phyloP scores from a whole-genome alignment of 2,329 filamentous ascomycete species.

The Sarocladium oryzae region DNA sequence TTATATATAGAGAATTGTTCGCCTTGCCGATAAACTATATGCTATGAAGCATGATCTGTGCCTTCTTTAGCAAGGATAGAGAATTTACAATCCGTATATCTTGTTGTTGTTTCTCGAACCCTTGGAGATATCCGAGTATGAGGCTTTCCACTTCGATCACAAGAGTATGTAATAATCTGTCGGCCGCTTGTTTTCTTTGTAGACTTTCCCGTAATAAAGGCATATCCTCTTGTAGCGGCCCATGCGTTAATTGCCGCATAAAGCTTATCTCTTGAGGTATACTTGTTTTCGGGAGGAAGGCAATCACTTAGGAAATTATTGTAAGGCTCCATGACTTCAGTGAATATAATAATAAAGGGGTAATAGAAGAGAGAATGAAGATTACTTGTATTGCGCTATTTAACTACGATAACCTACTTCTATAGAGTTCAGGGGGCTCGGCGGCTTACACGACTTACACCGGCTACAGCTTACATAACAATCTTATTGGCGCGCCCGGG shows the following conservation, averaged over 20 bases:
- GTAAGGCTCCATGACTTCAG: no score
- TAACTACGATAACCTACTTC: no score
- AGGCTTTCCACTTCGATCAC: neutral
- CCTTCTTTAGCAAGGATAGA: slow-evolving; percentile 13
- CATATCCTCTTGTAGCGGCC: neutral
- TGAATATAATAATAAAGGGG: no score
- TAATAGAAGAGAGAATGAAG: no score
- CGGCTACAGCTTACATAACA: no score
- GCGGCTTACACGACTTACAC: no score
- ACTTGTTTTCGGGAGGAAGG: neutral
- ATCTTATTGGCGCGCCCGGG: no score
- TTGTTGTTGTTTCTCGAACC: slow-evolving; percentile 11
- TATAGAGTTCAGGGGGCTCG: no score
- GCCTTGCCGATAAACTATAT: neutral
- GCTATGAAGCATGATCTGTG: slow-evolving; percentile 10
- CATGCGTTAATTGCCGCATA: neutral
- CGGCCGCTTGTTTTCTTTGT: neutral
- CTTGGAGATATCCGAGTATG: neutral
- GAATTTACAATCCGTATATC: slow-evolving; percentile 12
- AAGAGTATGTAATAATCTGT: neutral
- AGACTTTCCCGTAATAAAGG: neutral
- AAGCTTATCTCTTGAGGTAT: neutral
- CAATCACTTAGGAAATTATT: neutral
- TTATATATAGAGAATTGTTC: neutral
- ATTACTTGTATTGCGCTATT: no score